Evolutionary conservation across 225 moss, liverwort and hornwort genomes (phyloP).

Genomic region (Takakia lepidozioides): DNA sequence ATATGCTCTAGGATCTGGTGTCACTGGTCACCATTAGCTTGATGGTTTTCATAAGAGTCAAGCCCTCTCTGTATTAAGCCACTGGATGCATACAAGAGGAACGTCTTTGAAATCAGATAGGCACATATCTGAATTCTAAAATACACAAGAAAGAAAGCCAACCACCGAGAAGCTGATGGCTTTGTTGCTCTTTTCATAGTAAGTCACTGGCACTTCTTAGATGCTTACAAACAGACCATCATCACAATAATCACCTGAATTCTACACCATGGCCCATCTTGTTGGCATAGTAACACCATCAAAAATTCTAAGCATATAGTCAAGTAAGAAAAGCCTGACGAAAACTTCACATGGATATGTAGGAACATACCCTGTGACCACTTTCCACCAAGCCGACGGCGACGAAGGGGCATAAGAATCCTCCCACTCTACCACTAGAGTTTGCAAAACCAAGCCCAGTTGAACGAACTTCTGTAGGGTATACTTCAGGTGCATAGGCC

Average conservation of each 20-base stretch:
- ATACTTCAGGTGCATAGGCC: slow-evolving; percentile 93
- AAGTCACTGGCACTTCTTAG: too few species aligned
- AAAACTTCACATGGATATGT: neutral
- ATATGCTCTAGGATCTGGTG: neutral
- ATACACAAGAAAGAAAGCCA: too few species aligned
- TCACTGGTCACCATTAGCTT: too few species aligned
- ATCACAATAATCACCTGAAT: neutral
- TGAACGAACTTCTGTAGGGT: slow-evolving; percentile 69
- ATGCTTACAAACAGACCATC: too few species aligned
- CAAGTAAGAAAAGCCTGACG: neutral
- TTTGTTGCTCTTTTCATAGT: too few species aligned
- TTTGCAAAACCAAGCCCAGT: slow-evolving; percentile 76
- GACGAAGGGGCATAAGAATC: slow-evolving; percentile 86
- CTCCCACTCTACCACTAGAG: slow-evolving; percentile 69
- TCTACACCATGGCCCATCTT: neutral
- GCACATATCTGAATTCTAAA: too few species aligned
- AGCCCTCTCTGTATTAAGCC: neutral
- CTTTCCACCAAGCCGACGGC: slow-evolving; percentile 76
- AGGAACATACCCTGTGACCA: slow-evolving; percentile 55
- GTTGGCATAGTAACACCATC: neutral
- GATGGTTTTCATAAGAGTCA: neutral
- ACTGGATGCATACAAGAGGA: too few species aligned
- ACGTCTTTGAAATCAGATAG: too few species aligned
- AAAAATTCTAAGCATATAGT: neutral
- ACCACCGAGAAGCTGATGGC: too few species aligned